These are phyloP conservation scores for Talaromyces sp. DNA, from an alignment of 2,329 filamentous ascomycete species.

Conservation along the genomic window DNA sequence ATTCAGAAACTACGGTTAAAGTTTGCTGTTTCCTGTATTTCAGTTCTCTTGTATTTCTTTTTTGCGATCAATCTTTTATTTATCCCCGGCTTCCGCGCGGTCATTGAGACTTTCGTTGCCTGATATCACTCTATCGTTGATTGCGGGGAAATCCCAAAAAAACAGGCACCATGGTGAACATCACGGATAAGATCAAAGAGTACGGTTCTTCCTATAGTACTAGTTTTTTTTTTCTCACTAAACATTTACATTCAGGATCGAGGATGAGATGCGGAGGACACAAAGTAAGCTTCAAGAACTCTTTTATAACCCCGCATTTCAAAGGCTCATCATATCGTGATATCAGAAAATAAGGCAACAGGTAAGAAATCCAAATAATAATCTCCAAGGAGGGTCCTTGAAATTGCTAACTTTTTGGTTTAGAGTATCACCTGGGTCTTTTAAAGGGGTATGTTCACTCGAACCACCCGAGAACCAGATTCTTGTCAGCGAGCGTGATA, in stretches of 20 bases:
- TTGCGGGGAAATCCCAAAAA: slow-evolving; percentile 18
- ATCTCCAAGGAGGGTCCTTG: neutral
- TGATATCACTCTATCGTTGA: neutral
- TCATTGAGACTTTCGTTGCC: neutral
- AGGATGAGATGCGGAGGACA: slow-evolving; percentile 98
- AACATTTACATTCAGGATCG: slow-evolving; percentile 62
- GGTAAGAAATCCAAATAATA: slow-evolving; percentile 56
- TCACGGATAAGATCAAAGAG: slow-evolving; percentile 99
- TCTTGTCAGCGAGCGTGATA: slow-evolving; percentile 16
- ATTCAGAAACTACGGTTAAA: neutral
- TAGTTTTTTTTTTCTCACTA: neutral
- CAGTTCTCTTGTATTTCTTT: neutral
- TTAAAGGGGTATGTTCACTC: slow-evolving; percentile 74
- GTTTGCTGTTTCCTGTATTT: neutral
- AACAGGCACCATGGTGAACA: slow-evolving; percentile 79
- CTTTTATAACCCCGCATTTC: neutral
- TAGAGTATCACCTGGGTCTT: slow-evolving; percentile 96
- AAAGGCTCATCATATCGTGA: slow-evolving; percentile 6
- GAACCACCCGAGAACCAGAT: neutral
- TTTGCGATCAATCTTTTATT: neutral
- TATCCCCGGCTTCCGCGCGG: neutral
- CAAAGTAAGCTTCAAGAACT: slow-evolving; percentile 64
- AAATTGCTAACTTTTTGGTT: neutral
- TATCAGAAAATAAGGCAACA: slow-evolving; percentile 92
- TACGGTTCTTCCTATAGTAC: slow-evolving; percentile 42